Evolutionary conservation across 1,284 basidiomycete genomes (phyloP), one percentile per base, ranked within the genome.

Genomic region (Porogramme epimiltina): DNA sequence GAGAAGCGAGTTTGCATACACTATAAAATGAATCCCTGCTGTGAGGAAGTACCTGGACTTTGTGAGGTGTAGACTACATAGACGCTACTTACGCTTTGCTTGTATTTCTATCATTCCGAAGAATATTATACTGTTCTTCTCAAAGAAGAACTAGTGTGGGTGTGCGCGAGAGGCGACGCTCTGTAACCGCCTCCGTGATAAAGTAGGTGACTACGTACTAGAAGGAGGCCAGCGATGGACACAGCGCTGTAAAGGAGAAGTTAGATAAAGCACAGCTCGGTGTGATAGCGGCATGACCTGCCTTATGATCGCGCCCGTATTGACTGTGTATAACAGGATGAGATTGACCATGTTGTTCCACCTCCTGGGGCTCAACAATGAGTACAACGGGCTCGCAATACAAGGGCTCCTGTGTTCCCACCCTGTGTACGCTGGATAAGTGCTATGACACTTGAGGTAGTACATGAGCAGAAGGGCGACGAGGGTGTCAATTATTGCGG

Each of bases 251-350:
- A n/a, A n/a, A n/a, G n/a, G n/a, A n/a, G n/a, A n/a, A n/a, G n/a
- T n/a, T n/a, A 13, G 13, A 8, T 6, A 31, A 13, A 8, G 8
- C 13, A 6, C 13, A 31, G 6, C 13, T 13, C 6, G 13, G 28
- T 13, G 6, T 8, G 28, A 31, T 6, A 13, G 13, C 8, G n/a
- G n/a, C 8, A 8, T 6, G 22, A 28, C 51, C 18, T 22, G 56
- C 54, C 54, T 49, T 3, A 52, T 59, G 41, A 59, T 56, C 15
- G 58, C 58, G 22, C 54, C 59, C 1, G 59, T 61, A 20, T 61
- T 56, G 42, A 61, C 56, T 13, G 54, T 45, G 39, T 59, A 58
- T 0, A 59, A 45, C 3, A 59, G 49, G 23, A 59, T 59, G 15
- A 33, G 34, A 22, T 59, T 59, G 24, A 56, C 19, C 52, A 56